Conservation (phyloP, 257 asterid genomes). For the Fraxinus excelsior region DNA sequence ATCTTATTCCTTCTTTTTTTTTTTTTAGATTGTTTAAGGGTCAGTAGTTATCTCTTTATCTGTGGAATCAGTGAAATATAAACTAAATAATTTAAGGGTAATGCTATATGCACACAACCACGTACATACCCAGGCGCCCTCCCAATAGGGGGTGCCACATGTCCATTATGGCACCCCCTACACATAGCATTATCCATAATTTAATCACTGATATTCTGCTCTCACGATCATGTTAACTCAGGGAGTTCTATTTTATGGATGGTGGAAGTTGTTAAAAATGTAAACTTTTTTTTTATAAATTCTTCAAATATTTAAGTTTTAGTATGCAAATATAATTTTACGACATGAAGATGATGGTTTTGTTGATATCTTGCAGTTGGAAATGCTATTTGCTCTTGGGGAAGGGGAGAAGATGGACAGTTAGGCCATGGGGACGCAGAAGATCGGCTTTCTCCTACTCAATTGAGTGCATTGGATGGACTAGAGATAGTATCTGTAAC, state of each 20-base stretch:
- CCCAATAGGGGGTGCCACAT: too few relatives aligned
- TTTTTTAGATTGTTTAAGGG: too few relatives aligned
- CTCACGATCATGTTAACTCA: not conserved
- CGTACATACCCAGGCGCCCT: too few relatives aligned
- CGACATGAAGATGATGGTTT: slow-evolving; percentile 13
- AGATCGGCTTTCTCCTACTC: slow-evolving; percentile 83
- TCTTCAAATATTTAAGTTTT: not conserved
- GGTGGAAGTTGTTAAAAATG: not conserved
- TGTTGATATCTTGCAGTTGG: slow-evolving; percentile 59
- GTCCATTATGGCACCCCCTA: too few relatives aligned
- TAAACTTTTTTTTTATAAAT: not conserved
- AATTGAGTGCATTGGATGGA: slow-evolving; percentile 78
- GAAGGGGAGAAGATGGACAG: slow-evolving; percentile 99
- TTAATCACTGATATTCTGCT: not conserved
- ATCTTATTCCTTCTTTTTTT: not conserved
- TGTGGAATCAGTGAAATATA: not conserved
- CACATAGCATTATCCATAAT: too few relatives aligned
- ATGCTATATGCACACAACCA: too few relatives aligned
- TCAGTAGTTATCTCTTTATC: not conserved
- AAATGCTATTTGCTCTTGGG: slow-evolving; percentile 93
- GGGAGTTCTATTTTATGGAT: not conserved
- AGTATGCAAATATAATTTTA: not conserved
- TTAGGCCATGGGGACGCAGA: slow-evolving; percentile 97
- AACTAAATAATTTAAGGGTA: not conserved
- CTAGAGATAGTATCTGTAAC: slow-evolving; percentile 72